These are phyloP conservation scores for Kodamaea derodonti DNA, from an alignment of 1,139 yeast genomes.

Conservation along the genomic window DNA sequence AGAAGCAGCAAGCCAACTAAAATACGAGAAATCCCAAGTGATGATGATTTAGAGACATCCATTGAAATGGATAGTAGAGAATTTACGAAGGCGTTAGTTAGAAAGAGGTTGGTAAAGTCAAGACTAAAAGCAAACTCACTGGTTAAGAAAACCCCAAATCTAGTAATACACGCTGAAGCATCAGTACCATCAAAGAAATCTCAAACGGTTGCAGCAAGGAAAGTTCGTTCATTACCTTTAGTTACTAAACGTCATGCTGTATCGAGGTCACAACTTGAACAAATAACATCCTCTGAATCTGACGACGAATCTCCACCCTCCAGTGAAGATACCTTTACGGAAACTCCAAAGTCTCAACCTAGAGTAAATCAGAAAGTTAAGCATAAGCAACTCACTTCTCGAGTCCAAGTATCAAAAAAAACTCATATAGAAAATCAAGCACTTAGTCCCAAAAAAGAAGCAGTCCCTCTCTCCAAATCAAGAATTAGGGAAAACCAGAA, in stretches of 20 bases:
- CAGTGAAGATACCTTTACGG: conserved; percentile 1
- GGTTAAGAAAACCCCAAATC: too few species aligned
- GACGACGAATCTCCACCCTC: neutral
- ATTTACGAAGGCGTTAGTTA: conserved; percentile 11
- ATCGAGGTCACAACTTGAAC: neutral
- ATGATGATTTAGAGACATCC: conserved; percentile 7
- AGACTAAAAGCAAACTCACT: too few species aligned
- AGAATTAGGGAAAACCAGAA: conserved; percentile 20
- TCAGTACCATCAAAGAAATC: neutral
- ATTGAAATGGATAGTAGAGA: conserved; percentile 10
- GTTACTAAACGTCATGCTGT: too few species aligned
- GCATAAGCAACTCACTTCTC: conserved; percentile 3
- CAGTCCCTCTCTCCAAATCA: conserved; percentile 20
- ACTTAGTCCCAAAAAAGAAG: neutral
- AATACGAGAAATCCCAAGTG: conserved; percentile 11
- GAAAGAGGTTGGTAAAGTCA: conserved; percentile 5
- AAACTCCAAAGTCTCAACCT: conserved; percentile 7
- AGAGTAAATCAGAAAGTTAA: conserved; percentile 7
- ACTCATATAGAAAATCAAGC: neutral
- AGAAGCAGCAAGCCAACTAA: conserved; percentile 8
- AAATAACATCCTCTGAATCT: too few species aligned
- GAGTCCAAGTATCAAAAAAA: neutral
- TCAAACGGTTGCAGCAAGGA: neutral
- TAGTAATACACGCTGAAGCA: too few species aligned
- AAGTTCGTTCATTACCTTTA: neutral